A percentile compares a stretch with the other conserved stretches of the same genome.
These are phyloP conservation scores for Apiospora arundinis DNA, from an alignment of 2,329 filamentous ascomycete genomes.

Conservation along the genomic window DNA sequence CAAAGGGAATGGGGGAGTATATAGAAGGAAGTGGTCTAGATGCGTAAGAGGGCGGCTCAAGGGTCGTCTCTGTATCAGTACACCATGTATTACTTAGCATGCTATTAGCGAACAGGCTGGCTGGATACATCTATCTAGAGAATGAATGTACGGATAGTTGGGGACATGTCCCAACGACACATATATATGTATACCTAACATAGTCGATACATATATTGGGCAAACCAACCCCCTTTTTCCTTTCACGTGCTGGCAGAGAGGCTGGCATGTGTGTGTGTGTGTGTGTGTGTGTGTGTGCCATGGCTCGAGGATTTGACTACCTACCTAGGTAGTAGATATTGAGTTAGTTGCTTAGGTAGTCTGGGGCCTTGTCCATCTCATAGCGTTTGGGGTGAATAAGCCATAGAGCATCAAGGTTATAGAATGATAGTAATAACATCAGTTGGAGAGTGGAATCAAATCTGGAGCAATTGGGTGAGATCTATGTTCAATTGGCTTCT, in stretches of 20 bases:
- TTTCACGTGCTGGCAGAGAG: background rate
- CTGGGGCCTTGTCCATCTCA: background rate
- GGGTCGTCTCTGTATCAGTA: slow-evolving; percentile 4
- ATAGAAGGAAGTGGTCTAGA: background rate
- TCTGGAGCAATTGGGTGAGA: background rate
- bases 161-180: background rate
- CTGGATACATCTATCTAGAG: background rate
- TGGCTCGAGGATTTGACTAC: background rate
- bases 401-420: background rate
- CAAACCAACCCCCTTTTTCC: background rate
- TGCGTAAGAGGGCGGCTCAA: background rate
- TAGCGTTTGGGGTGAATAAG: background rate
- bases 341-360: background rate
- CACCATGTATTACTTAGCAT: background rate
- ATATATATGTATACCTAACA: background rate
- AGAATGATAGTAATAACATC: too few species aligned
- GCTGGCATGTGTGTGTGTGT: background rate
- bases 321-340: too few species aligned
- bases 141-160: background rate
- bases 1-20: background rate
- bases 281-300: too few species aligned
- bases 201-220: too few species aligned
- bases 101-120: background rate
- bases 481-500: background rate
- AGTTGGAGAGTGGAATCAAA: background rate